These are phyloP conservation scores for Spergularia azorica DNA, from an alignment of 179 eudicot species.

Conservation along the genomic window DNA sequence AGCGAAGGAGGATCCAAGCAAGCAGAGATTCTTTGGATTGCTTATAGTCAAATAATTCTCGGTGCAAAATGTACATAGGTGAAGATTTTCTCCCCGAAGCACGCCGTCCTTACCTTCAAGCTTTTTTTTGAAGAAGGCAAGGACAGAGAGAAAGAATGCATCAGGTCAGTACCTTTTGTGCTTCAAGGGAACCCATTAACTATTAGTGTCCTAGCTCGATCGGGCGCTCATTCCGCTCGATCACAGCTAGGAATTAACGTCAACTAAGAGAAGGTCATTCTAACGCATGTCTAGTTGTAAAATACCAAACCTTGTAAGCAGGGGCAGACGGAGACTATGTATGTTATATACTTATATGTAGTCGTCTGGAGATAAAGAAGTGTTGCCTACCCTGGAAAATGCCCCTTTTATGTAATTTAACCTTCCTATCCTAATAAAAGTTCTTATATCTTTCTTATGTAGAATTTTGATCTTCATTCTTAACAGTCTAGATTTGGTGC, in stretches of 20 bases:
- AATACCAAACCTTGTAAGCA: background rate
- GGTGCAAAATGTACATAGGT: constrained; percentile 19
- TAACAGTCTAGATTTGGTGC: no score
- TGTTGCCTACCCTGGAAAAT: background rate
- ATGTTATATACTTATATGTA: background rate
- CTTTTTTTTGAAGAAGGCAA: constrained; percentile 33
- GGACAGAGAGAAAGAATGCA: constrained; percentile 8
- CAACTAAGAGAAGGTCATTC: constrained; percentile 7
- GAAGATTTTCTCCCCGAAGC: constrained; percentile 5
- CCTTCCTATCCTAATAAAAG: no score
- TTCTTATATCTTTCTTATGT: no score
- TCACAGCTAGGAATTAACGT: background rate
- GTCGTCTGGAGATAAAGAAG: background rate
- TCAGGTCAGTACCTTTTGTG: background rate
- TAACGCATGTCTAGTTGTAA: constrained; percentile 3
- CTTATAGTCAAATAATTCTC: constrained; percentile 1
- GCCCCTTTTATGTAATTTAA: no score
- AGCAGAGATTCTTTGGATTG: constrained; percentile 29
- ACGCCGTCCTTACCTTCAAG: constrained; percentile 23
- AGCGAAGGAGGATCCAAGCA: constrained; percentile 46
- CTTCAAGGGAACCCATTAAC: background rate
- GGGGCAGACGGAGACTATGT: background rate
- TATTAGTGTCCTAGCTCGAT: constrained; percentile 3
- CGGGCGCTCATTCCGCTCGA: background rate
- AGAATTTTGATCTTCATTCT: no score